These are phyloP conservation scores for Chaetomiaceae sp. DNA, from an alignment of 2,329 filamentous ascomycete species.

Conservation along the genomic window DNA sequence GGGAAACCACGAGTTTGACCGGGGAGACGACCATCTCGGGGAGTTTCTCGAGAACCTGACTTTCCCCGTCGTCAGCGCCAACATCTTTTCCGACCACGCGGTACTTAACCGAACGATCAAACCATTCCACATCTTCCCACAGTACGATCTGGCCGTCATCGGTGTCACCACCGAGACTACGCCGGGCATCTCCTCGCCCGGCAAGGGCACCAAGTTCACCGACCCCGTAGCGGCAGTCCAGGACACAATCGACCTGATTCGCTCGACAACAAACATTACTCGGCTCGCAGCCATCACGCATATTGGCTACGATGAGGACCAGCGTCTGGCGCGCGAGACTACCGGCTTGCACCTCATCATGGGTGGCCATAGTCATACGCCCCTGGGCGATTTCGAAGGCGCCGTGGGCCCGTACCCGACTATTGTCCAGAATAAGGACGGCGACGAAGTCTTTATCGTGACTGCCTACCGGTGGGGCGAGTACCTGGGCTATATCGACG, in stretches of 20 bases:
- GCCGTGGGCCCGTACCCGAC: constrained; percentile 61
- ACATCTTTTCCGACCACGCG: constrained; percentile 56
- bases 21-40: constrained; percentile 58
- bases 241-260: constrained; percentile 58
- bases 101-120: constrained; percentile 60
- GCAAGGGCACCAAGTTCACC: constrained; percentile 53
- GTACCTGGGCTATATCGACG: constrained; percentile 63
- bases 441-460: constrained; percentile 65
- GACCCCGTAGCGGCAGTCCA: constrained; percentile 57
- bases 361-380: constrained; percentile 58
- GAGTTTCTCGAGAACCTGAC: constrained; percentile 59
- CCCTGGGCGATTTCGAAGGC: constrained; percentile 55
- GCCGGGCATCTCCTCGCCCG: constrained; percentile 54
- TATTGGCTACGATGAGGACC: constrained; percentile 62
- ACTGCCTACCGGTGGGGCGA: constrained; percentile 66
- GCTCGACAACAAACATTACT: constrained; percentile 56
- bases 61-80: constrained; percentile 61
- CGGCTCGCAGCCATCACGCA: constrained; percentile 64
- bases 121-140: constrained; percentile 59
- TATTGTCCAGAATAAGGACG: constrained; percentile 55
- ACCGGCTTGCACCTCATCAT: constrained; percentile 65
- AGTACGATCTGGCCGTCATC: constrained; percentile 59
- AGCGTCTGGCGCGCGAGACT: constrained; percentile 55
- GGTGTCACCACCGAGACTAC: constrained; percentile 60
- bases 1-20: constrained; percentile 65